Base-by-base conservation (phyloP, 2,329 filamentous ascomycete genomes). In the Lasiodiplodia theobromae region DNA sequence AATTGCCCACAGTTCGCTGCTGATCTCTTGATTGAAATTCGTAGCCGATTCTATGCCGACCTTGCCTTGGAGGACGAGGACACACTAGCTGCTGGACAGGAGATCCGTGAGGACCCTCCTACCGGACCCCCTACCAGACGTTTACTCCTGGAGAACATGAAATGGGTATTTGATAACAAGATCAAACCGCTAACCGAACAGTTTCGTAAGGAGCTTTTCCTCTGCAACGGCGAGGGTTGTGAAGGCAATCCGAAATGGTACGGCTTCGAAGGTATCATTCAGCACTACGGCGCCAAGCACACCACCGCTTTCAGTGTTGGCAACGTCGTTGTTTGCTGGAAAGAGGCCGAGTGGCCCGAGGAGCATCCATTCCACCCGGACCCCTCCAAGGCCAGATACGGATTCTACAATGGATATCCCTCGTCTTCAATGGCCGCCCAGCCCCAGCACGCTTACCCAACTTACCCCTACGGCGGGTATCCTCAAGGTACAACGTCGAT, bases 271-370 rank as follows among this genome's bases (percentile, higher is more conserved):
- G 89, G 89, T 10, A 88, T 95, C 34, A 87, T 95, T 56, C 92
- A 96, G 76, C 93, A 96, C 77, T 95, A 90, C 75, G 92, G 91
- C 68, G 91, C 92, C 51, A 96, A 95, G 77, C 93, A 96, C 76
- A 94, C 92, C 53, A 88, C 78, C 68, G 79, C 83, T 16, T 87
- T 95, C 68, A 93, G 91, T 76, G 78, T 86, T 68, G 92, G 91
- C 60, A 93, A 87, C 73, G 82, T 92, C 57, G 88, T 94, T 53
- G 91, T 95, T 18, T 85, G 91, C 74, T 96, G 92, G 93, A 88
- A 81, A 76, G 81, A 89, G 76, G 87, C 92, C 3, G 90, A 93
- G 76, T 96, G 92, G 93, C 92, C 92, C 52, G 87, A 89, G 71
- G 82, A 87, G 37, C 86, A 91, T n/a, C 92, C 91, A 0, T 95